phyloP scores from a whole-genome alignment of 2,329 filamentous ascomycete genomes.

The Elsinoe arachidis region DNA sequence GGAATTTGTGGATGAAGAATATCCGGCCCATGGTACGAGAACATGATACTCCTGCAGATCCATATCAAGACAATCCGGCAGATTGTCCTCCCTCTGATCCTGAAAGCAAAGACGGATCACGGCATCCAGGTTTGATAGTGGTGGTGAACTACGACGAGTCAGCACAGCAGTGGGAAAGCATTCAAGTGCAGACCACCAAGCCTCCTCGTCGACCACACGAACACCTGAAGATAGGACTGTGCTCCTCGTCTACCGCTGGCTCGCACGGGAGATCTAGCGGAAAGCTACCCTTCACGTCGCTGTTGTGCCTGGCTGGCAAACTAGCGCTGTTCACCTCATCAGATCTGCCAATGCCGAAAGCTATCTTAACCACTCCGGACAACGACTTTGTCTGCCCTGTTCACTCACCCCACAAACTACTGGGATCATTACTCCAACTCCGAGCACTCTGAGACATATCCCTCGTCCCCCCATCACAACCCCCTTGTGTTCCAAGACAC shows the following conservation, averaged over 20 bases:
- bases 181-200: slow-evolving; percentile 2
- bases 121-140: background rate
- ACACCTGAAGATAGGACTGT: background rate
- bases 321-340: background rate
- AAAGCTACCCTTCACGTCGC: background rate
- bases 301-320: background rate
- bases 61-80: background rate
- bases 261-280: background rate
- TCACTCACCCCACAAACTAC: background rate
- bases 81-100: background rate
- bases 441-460: background rate
- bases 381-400: background rate
- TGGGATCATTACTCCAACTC: background rate
- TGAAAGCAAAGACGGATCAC: background rate
- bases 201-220: slow-evolving; percentile 1
- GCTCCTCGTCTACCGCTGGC: background rate
- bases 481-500: slow-evolving; percentile 3
- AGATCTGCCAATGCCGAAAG: background rate
- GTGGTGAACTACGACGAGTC: slow-evolving; percentile 1
- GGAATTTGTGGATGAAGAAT: background rate
- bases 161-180: background rate
- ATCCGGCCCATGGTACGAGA: background rate
- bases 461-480: background rate
- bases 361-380: background rate
- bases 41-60: background rate